A percentile compares a stretch with the other conserved stretches of the same genome.
These are phyloP conservation scores for Fusarium nodosum DNA, from an alignment of 2,329 filamentous ascomycete species.

Conservation along the genomic window DNA sequence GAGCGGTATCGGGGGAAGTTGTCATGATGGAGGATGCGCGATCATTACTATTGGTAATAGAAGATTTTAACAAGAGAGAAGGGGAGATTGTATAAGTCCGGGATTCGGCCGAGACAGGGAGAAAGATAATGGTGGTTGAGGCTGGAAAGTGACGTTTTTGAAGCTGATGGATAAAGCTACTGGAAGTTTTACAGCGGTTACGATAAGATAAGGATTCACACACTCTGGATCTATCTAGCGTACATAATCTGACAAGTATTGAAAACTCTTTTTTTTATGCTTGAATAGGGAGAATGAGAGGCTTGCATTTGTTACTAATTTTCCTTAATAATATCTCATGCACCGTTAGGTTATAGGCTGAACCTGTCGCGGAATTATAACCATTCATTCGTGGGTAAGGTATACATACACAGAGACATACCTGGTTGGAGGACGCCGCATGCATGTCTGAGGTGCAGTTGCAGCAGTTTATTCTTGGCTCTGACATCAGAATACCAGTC, in stretches of 20 bases:
- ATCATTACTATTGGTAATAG: conserved; percentile 22
- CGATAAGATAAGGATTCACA: conserved; percentile 31
- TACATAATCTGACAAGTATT: background rate
- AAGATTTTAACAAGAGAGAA: background rate
- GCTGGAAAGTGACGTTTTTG: conserved; percentile 23
- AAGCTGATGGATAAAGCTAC: conserved; percentile 9
- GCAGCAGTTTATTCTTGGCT: background rate
- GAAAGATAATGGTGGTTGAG: conserved; percentile 13
- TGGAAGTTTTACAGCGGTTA: conserved; percentile 14
- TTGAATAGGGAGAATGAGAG: background rate
- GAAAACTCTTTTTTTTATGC: background rate
- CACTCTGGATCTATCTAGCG: background rate
- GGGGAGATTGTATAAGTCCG: conserved; percentile 15
- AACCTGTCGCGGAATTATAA: conserved; percentile 1
- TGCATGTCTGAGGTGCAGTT: conserved; percentile 5
- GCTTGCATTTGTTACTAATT: background rate
- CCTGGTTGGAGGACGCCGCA: background rate
- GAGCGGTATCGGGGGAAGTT: conserved; percentile 14
- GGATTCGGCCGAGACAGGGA: conserved; percentile 15
- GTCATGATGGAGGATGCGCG: conserved; percentile 31
- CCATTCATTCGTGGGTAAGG: conserved; percentile 29
- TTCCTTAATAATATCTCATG: background rate
- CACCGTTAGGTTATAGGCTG: background rate
- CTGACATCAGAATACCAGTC: conserved; percentile 14
- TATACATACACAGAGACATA: background rate